Evolutionary conservation across 805 yeast species (phyloP).

Genomic region (Saccharomycopsis capsularis): DNA sequence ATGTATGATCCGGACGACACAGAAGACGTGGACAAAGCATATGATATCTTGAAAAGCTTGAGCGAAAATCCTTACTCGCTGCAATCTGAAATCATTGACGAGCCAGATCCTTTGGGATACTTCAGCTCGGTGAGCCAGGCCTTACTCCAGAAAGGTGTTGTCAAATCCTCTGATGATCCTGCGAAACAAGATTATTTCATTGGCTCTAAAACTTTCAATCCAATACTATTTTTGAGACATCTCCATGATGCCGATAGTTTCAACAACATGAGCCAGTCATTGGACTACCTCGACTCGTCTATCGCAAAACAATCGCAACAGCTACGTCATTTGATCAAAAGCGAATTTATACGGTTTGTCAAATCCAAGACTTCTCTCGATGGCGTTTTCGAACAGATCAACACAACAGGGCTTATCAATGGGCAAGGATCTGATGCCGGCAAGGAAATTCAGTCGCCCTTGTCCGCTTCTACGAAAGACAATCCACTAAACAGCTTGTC

Average conservation of each 20-base stretch:
- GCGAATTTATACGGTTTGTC: conserved; percentile 59
- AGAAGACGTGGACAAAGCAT: conserved; percentile 27
- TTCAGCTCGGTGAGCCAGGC: conserved; percentile 39
- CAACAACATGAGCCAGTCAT: conserved; percentile 40
- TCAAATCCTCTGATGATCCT: conserved; percentile 34
- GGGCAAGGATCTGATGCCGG: conserved; percentile 18
- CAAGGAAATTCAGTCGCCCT: no score
- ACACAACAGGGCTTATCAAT: conserved; percentile 29
- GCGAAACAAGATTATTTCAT: conserved; percentile 38
- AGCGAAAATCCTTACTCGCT: conserved; percentile 22
- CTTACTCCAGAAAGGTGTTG: conserved; percentile 34
- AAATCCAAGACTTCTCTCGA: conserved; percentile 59
- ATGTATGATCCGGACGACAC: conserved; percentile 26
- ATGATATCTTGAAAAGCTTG: conserved; percentile 29
- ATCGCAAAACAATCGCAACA: conserved; percentile 44
- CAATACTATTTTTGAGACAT: conserved; percentile 46
- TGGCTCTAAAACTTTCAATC: conserved; percentile 52
- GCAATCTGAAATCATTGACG: conserved; percentile 28
- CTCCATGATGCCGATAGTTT: conserved; percentile 51
- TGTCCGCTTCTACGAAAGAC: conserved; percentile 29
- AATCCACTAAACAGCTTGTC: conserved; percentile 31
- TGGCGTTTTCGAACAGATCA: conserved; percentile 48
- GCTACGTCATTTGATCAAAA: conserved; percentile 44
- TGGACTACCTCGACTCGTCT: conserved; percentile 42
- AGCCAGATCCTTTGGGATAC: conserved; percentile 52